Conservation (phyloP, 352 stramenopile species). For the Globisporangium nagaii region DNA sequence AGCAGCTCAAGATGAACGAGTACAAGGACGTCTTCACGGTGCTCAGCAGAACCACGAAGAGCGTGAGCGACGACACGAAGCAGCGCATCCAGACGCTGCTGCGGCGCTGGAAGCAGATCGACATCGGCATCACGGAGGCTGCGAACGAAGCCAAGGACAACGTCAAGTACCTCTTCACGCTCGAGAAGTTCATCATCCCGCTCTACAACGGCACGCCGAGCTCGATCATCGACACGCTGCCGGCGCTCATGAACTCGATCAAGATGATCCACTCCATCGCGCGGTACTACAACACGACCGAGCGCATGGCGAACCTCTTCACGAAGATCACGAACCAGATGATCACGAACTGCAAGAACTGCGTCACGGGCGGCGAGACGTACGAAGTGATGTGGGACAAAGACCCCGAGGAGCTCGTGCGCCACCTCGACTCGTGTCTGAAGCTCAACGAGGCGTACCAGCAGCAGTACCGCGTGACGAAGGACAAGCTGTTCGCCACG, state of each 20-base stretch:
- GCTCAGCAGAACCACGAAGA: constrained; percentile 84
- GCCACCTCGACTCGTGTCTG: constrained; percentile 93
- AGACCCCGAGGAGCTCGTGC: constrained; percentile 93
- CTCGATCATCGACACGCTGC: constrained; percentile 98
- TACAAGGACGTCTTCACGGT: constrained; percentile 94
- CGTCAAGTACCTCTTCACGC: constrained; percentile 98
- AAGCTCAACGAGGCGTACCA: constrained; percentile 99
- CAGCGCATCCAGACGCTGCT: constrained; percentile 92
- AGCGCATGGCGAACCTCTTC: constrained; percentile 96
- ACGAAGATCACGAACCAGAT: constrained; percentile 99
- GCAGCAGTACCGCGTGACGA: constrained; percentile 97
- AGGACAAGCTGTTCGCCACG: constrained; percentile 94
- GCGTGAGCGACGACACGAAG: constrained; percentile 85
- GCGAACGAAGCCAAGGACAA: constrained; percentile 99
- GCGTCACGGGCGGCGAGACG: constrained; percentile 81
- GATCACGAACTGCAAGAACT: constrained; percentile 97
- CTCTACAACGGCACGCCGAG: constrained; percentile 91
- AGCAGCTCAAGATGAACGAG: constrained; percentile 97
- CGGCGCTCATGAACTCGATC: constrained; percentile 98
- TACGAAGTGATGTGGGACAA: constrained; percentile 94
- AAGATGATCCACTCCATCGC: constrained; percentile 99
- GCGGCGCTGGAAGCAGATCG: constrained; percentile 97
- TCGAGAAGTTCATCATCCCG: constrained; percentile 94
- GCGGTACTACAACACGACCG: constrained; percentile 98
- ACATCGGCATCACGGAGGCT: constrained; percentile 97